Percentiles rank a stretch among this genome's conserved stretches.
Conservation (phyloP, 2,329 filamentous ascomycete genomes). For the Neurospora sp. region DNA sequence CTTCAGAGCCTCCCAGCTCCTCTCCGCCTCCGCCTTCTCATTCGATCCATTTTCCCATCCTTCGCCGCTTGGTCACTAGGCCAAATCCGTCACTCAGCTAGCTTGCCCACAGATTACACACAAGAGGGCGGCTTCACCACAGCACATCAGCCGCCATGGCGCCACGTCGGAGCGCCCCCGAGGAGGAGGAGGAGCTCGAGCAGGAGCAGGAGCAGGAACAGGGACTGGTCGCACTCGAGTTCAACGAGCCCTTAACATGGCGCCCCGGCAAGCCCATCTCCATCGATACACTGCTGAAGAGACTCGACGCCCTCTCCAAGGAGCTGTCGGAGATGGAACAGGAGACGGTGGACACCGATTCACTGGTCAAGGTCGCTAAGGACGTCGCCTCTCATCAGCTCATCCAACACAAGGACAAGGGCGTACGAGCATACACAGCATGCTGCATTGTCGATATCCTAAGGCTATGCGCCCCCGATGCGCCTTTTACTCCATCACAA, state of each 20-base stretch:
- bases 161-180: slow-evolving; percentile 29
- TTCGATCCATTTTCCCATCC: not conserved
- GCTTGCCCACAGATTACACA: not conserved
- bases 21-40: not conserved
- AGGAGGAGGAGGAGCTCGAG: slow-evolving; percentile 30
- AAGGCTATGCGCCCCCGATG: slow-evolving; percentile 85
- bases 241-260: slow-evolving; percentile 84
- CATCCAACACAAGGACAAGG: slow-evolving; percentile 83
- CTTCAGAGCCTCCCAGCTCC: not conserved
- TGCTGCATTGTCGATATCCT: slow-evolving; percentile 90
- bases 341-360: slow-evolving; percentile 72
- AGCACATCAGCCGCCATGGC: slow-evolving; percentile 23
- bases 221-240: slow-evolving; percentile 48
- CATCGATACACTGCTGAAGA: slow-evolving; percentile 68
- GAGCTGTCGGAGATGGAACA: slow-evolving; percentile 83
- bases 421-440: slow-evolving; percentile 79
- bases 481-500: slow-evolving; percentile 82
- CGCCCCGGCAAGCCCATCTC: slow-evolving; percentile 82
- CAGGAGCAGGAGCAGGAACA: slow-evolving; percentile 28
- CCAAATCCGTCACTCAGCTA: not conserved
- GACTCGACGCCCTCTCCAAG: slow-evolving; percentile 69
- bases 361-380: slow-evolving; percentile 73
- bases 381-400: slow-evolving; percentile 76
- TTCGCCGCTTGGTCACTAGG: not conserved
- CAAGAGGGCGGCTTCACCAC: not conserved